Evolutionary conservation across 2,329 filamentous ascomycete species (phyloP), one percentile per base, ranked within the genome.

Genomic region (Aplosporella prunicola): DNA sequence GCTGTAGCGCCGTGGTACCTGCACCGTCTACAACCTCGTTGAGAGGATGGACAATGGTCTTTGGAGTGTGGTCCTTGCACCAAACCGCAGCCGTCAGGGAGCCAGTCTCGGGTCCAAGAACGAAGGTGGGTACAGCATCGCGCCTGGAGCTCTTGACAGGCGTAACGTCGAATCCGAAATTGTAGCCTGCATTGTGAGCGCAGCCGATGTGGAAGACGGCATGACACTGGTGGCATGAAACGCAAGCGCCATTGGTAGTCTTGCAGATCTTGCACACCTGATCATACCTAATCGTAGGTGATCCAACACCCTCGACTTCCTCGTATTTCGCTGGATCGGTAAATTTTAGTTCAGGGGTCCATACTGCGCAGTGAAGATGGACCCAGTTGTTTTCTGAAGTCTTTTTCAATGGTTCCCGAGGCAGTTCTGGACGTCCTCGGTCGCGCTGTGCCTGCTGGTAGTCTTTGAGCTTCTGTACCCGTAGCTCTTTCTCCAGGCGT

Each of bases 381-480:
- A 95, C 85, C 91, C 91, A 98, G 53, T 96, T 96, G 63, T 96
- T 96, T 56, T 93, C 87, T 4, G 82, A 84, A 0, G 91, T 98
- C 32, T 85, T 78, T 63, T 98, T 98, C 45, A 98, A 67, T 3
- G 91, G 82, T 56, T 96, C 91, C 32, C 91, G 77, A 17, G 91
- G 91, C 46, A 85, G 76, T 23, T 81, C 62, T 1, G 91, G 89
- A 32, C 88, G 82, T 48, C 87, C 86, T 50, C 81, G 76, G 43
- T 89, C 82, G 53, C 85, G 76, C 60, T 98, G 89, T 52, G 77
- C 80, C 55, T 82, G 82, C 26, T 77, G 76, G 58, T 93, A 94
- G 39, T 79, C 79, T n/a, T 89, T 81, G 33, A 80, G 82, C 6
- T 81, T 80, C 48, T 81, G 83, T 36, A 78, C 72, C 5, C 87